These are phyloP conservation scores for Alternaria sp. DNA, from an alignment of 2,329 filamentous ascomycete species.

Conservation along the genomic window DNA sequence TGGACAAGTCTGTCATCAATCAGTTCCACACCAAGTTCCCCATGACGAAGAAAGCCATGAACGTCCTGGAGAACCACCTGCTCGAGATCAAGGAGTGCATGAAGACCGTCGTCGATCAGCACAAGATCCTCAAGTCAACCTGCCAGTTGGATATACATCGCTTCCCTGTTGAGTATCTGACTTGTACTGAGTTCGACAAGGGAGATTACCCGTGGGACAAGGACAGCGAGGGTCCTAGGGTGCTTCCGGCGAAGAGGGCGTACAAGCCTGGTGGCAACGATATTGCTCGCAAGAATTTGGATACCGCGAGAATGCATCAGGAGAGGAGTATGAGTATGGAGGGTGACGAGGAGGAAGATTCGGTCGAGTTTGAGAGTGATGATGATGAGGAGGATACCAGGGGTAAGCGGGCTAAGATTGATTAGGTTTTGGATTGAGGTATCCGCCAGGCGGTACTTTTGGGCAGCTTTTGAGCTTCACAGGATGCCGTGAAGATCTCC, in stretches of 20 bases:
- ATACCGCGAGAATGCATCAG: slow-evolving; percentile 21
- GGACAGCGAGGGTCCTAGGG: slow-evolving; percentile 5
- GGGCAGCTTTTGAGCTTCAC: neutral
- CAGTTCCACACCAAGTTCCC: slow-evolving; percentile 52
- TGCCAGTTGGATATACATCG: slow-evolving; percentile 49
- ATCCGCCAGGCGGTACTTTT: neutral
- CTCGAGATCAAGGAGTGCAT: slow-evolving; percentile 52
- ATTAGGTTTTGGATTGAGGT: neutral
- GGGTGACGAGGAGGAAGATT: slow-evolving; percentile 6
- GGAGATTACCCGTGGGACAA: slow-evolving; percentile 51
- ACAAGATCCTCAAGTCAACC: slow-evolving; percentile 48
- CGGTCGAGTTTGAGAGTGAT: slow-evolving; percentile 15
- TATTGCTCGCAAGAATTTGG: slow-evolving; percentile 33
- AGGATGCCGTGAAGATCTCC: neutral
- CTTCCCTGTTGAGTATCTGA: slow-evolving; percentile 52
- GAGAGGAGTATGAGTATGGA: slow-evolving; percentile 10
- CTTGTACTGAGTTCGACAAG: slow-evolving; percentile 51
- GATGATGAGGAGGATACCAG: neutral
- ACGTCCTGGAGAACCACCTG: slow-evolving; percentile 51
- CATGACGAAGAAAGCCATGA: slow-evolving; percentile 52
- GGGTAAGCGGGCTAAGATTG: slow-evolving; percentile 5
- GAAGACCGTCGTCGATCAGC: slow-evolving; percentile 47
- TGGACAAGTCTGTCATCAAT: slow-evolving; percentile 47
- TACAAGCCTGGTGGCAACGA: slow-evolving; percentile 37
- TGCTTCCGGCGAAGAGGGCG: slow-evolving; percentile 19